Evolutionary conservation across 1,139 yeast species (phyloP).

Genomic region (Suhomyces atakaporum): DNA sequence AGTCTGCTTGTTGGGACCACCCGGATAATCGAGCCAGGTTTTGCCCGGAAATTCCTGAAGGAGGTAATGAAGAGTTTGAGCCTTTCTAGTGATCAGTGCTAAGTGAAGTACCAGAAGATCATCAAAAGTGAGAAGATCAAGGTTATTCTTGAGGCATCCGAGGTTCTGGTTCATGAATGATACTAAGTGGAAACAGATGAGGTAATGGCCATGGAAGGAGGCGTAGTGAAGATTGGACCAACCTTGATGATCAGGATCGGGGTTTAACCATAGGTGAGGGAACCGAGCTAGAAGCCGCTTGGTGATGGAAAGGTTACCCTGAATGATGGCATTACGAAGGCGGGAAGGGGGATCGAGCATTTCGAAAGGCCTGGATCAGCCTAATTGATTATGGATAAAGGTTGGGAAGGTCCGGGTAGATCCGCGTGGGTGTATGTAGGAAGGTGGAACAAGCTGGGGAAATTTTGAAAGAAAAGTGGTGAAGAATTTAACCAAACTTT

Average conservation of each 20-base stretch:
- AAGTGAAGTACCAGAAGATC: constrained; percentile 76
- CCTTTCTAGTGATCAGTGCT: constrained; percentile 63
- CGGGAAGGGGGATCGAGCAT: constrained; percentile 69
- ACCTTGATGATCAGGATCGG: constrained; percentile 68
- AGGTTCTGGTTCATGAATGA: constrained; percentile 33
- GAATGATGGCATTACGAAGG: constrained; percentile 70
- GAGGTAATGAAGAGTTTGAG: constrained; percentile 78
- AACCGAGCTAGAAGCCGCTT: constrained; percentile 67
- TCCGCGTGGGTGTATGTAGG: too few relatives aligned
- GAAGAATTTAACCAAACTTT: too few relatives aligned
- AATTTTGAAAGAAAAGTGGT: too few relatives aligned
- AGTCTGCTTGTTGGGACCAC: constrained; percentile 60
- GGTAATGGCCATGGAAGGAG: constrained; percentile 74
- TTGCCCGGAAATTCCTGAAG: constrained; percentile 77
- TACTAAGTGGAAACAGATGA: constrained; percentile 65
- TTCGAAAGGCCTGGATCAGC: too few relatives aligned
- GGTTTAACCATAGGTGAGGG: constrained; percentile 76
- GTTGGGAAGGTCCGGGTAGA: too few relatives aligned
- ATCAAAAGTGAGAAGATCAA: constrained; percentile 58
- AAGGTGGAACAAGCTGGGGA: too few relatives aligned
- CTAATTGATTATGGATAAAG: too few relatives aligned
- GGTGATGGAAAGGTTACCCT: constrained; percentile 73
- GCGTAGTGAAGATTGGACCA: constrained; percentile 93
- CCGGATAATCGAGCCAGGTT: constrained; percentile 54
- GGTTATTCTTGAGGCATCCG: constrained; percentile 19